phyloP scores from a whole-genome alignment of 2,329 filamentous ascomycete species.

The Fusarium transvaalense region DNA sequence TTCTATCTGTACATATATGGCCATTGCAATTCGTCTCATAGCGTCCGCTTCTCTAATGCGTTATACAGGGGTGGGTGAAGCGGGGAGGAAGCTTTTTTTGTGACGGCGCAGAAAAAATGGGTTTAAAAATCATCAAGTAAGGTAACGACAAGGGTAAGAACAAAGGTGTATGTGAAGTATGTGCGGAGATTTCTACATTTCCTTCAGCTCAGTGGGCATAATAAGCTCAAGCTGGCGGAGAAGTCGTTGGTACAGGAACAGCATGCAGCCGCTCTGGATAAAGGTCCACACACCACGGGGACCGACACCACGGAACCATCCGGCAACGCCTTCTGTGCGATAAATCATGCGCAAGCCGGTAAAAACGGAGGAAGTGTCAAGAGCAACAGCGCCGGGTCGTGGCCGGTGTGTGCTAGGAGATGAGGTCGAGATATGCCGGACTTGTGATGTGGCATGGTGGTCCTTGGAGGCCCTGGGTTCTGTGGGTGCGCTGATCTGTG shows the following conservation, averaged over 20 bases:
- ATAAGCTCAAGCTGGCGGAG: conserved; percentile 78
- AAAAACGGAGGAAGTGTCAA: conserved; percentile 91
- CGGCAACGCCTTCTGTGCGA: conserved; percentile 85
- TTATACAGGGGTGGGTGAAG: conserved; percentile 26
- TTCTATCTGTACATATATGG: conserved; percentile 49
- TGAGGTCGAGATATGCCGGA: conserved; percentile 86
- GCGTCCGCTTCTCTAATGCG: conserved; percentile 33
- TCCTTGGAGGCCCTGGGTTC: conserved; percentile 49
- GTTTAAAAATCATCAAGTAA: conserved; percentile 35
- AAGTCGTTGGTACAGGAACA: conserved; percentile 92
- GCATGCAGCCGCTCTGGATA: conserved; percentile 95
- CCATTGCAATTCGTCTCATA: conserved; percentile 41
- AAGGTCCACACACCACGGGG: conserved; percentile 96
- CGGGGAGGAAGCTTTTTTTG: conserved; percentile 17
- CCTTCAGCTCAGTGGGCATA: conserved; percentile 51
- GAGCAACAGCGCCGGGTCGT: conserved; percentile 79
- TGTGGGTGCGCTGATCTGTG: conserved; percentile 73
- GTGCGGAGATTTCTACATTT: conserved; percentile 44
- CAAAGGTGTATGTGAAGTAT: conserved; percentile 23
- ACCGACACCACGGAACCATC: conserved; percentile 95
- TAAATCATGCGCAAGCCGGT: conserved; percentile 90
- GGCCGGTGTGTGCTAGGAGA: conserved; percentile 87
- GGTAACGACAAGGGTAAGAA: conserved; percentile 38
- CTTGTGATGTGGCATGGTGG: conserved; percentile 62
- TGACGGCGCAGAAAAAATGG: conserved; percentile 23